These are phyloP conservation scores for Cyclotella atomus DNA, from an alignment of 108 stramenopile genomes.

Conservation along the genomic window DNA sequence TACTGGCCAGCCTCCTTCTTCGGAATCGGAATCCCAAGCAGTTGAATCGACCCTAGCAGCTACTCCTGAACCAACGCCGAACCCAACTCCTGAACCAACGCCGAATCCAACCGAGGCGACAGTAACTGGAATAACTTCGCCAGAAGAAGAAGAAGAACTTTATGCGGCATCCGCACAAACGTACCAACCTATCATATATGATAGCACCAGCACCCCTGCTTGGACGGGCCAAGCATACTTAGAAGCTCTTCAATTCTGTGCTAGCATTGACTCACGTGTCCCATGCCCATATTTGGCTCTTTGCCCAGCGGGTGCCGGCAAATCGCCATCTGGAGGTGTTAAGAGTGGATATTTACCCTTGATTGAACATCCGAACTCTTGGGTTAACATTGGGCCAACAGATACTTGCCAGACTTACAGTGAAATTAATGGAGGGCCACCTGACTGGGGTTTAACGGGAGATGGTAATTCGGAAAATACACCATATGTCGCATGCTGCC, in stretches of 20 bases:
- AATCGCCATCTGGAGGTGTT: conserved; percentile 12
- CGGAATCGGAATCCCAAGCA: background rate
- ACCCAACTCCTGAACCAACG: conserved; percentile 5
- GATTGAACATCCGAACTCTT: conserved; percentile 9
- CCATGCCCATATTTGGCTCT: conserved; percentile 20
- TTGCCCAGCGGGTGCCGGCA: conserved; percentile 16
- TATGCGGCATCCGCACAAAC: background rate
- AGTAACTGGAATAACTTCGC: background rate
- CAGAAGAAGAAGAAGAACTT: background rate
- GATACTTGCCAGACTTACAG: conserved; percentile 12
- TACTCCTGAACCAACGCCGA: conserved; percentile 1
- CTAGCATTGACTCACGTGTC: background rate
- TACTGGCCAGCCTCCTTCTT: background rate
- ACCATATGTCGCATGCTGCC: conserved; percentile 19
- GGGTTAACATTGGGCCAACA: conserved; percentile 13
- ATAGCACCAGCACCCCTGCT: background rate
- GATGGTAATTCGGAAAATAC: conserved; percentile 32
- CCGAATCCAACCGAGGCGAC: conserved; percentile 1
- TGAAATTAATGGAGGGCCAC: background rate
- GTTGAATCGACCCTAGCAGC: background rate
- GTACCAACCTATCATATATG: background rate
- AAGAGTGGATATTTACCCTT: conserved; percentile 11
- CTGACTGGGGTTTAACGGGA: conserved; percentile 27
- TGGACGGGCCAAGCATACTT: conserved; percentile 20
- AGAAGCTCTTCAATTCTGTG: conserved; percentile 25